Evolutionary conservation across 768 basidiomycete species (phyloP), one percentile per base, ranked within the genome.

Genomic region (Mycena pura): DNA sequence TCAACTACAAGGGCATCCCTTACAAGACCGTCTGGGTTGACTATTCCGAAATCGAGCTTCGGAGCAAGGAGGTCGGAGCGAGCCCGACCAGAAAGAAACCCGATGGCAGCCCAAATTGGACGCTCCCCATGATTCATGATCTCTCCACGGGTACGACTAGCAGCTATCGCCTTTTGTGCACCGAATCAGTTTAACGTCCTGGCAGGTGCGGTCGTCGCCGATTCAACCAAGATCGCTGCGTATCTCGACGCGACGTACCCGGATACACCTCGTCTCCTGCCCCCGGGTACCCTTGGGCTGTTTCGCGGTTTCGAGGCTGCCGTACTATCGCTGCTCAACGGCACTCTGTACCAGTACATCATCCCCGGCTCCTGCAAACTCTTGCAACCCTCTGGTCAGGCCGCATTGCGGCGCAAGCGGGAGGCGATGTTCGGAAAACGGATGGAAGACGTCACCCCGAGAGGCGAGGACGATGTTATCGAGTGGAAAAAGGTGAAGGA

Each of bases 161-260:
- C n/a, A n/a, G n/a, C n/a, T n/a, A n/a, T n/a, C n/a, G n/a, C n/a
- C n/a, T n/a, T n/a, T n/a, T n/a, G n/a, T n/a, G n/a, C n/a, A n/a
- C n/a, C n/a, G n/a, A n/a, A n/a, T n/a, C n/a, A n/a, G n/a, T n/a
- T n/a, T n/a, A n/a, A n/a, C n/a, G n/a, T 17, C 25, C 15, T 10
- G 34, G 8, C 17, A 62, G 61, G 71, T 6, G 57, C 60, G 1
- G 47, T 74, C 25, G 39, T 81, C 36, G 59, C 72, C 13, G 77
- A 84, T 29, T 80, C 80, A 0, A 53, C 65, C 14, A 65, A 56
- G 38, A 82, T 84, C 57, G 81, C 77, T 1, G 61, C 68, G 7
- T 82, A 84, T 64, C 70, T 83, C 46, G 82, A 83, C 50, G 68
- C 70, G 2, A 70, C 72, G 8, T 83, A 80, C 68, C 80, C 81